Evolutionary conservation across 169 alveolate genomes (phyloP).

Genomic region (Babesia microti): DNA sequence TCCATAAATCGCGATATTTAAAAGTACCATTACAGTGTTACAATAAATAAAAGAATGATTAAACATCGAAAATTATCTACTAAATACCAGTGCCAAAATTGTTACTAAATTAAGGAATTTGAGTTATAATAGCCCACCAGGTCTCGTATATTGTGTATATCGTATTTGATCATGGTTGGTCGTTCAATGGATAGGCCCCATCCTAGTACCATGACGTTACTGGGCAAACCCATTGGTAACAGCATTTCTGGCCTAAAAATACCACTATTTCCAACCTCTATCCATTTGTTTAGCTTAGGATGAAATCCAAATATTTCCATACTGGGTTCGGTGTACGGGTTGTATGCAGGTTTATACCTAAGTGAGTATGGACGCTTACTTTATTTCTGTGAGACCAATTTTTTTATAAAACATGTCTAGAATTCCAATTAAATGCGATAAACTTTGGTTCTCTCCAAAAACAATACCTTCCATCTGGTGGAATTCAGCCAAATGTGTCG

Average conservation of each 20-base stretch:
- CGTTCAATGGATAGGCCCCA: slow-evolving; percentile 99
- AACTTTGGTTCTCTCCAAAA: slow-evolving; percentile 81
- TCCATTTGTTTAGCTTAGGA: slow-evolving; percentile 86
- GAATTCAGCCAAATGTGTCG: slow-evolving; percentile 99
- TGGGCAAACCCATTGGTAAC: slow-evolving; percentile 96
- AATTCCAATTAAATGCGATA: slow-evolving; percentile 82
- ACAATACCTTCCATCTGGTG: slow-evolving; percentile 94
- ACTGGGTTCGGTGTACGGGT: slow-evolving; percentile 99
- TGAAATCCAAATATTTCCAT: slow-evolving; percentile 98
- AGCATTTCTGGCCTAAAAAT: slow-evolving; percentile 99
- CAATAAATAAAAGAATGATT: neutral
- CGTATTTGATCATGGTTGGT: slow-evolving; percentile 97
- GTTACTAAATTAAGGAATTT: slow-evolving; percentile 14
- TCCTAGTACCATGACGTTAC: slow-evolving; percentile 92
- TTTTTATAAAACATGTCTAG: slow-evolving; percentile 79
- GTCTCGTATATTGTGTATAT: slow-evolving; percentile 89
- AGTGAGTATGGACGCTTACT: slow-evolving; percentile 14
- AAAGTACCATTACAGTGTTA: neutral
- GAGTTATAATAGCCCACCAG: slow-evolving; percentile 82
- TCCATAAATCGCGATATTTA: neutral
- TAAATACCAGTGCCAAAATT: too few species aligned
- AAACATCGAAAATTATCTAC: neutral
- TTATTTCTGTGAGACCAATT: slow-evolving; percentile 82
- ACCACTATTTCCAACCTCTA: slow-evolving; percentile 98
- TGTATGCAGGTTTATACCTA: slow-evolving; percentile 98